Evolutionary conservation across 345 rosid genomes (phyloP).

Genomic region (Melaleuca alternifolia): DNA sequence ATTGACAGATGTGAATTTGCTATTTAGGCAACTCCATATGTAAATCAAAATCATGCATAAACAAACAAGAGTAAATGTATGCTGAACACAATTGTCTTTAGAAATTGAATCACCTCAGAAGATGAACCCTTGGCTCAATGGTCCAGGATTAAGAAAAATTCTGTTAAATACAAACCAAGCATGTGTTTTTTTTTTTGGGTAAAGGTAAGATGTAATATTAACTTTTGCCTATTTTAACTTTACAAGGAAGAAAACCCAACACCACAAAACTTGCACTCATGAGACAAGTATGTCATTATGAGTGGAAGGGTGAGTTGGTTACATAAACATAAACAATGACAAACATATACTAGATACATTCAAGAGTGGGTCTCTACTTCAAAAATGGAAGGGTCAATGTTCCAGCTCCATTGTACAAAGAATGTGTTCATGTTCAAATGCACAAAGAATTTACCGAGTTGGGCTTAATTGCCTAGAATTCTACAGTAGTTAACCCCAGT

Average conservation of each 20-base stretch:
- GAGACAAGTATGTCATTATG: too few species aligned
- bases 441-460: not conserved
- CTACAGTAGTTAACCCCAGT: not conserved
- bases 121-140: not conserved
- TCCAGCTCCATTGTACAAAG: too few species aligned
- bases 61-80: not conserved
- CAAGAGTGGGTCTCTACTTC: too few species aligned
- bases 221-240: too few species aligned
- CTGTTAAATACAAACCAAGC: not conserved
- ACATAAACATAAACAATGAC: too few species aligned
- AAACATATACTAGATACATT: too few species aligned
- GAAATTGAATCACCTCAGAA: not conserved
- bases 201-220: too few species aligned
- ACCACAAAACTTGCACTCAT: too few species aligned
- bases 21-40: not conserved
- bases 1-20: not conserved
- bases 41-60: not conserved
- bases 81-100: not conserved
- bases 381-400: too few species aligned
- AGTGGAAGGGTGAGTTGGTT: too few species aligned
- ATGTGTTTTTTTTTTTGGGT: not conserved
- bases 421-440: not conserved
- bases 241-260: too few species aligned
- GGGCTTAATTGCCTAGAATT: not conserved
- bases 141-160: not conserved